Evolutionary conservation across 352 stramenopile species (phyloP).

Genomic region (Elongisporangium undulatum): DNA sequence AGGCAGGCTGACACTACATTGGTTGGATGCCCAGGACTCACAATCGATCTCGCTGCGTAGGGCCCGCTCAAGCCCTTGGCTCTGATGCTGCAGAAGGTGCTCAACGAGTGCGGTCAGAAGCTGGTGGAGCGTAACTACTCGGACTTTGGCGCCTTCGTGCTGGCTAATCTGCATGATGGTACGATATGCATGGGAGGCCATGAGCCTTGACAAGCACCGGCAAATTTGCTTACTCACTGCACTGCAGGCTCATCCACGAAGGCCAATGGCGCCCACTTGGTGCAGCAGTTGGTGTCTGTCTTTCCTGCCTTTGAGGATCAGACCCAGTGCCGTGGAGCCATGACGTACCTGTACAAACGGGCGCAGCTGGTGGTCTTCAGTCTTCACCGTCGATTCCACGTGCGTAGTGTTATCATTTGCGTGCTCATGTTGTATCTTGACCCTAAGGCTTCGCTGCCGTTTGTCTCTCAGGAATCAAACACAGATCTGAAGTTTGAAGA

Average conservation of each 20-base stretch:
- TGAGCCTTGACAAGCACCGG: slow-evolving; percentile 6
- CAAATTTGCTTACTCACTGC: neutral
- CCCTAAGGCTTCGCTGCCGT: neutral
- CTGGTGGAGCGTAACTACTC: slow-evolving; percentile 40
- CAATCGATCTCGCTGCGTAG: slow-evolving; percentile 10
- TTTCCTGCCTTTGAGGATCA: slow-evolving; percentile 78
- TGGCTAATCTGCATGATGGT: slow-evolving; percentile 37
- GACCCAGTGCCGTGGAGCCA: slow-evolving; percentile 34
- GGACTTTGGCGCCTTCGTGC: slow-evolving; percentile 74
- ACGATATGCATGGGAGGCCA: too few relatives aligned
- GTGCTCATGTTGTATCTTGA: neutral
- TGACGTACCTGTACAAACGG: slow-evolving; percentile 67
- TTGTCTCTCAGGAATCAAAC: slow-evolving; percentile 31
- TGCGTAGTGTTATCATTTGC: slow-evolving; percentile 9
- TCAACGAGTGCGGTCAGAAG: slow-evolving; percentile 60
- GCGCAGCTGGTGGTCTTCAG: slow-evolving; percentile 49
- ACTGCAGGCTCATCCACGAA: slow-evolving; percentile 10
- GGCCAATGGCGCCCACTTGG: slow-evolving; percentile 45
- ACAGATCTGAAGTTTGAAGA: slow-evolving; percentile 50
- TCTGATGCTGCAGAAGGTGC: slow-evolving; percentile 48
- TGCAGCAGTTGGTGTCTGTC: slow-evolving; percentile 40
- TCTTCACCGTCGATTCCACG: slow-evolving; percentile 67
- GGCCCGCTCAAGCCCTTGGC: slow-evolving; percentile 63
- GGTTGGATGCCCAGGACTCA: neutral
- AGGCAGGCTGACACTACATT: neutral